Conservation (phyloP, 805 yeast genomes). For the Candida xyloterini region DNA sequence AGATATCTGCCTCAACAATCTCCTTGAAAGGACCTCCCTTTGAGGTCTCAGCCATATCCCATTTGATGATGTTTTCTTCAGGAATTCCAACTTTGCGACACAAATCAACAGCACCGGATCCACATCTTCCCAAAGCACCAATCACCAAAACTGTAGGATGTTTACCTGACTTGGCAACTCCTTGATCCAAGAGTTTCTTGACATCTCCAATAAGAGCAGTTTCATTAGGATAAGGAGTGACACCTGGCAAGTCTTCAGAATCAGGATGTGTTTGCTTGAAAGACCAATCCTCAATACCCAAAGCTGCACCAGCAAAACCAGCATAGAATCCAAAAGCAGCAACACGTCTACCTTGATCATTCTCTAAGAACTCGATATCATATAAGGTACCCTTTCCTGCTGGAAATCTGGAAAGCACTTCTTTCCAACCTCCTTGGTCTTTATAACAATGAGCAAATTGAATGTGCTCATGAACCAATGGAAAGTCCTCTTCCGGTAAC, state of each 20-base stretch:
- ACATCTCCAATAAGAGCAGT: slow-evolving; percentile 69
- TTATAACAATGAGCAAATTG: slow-evolving; percentile 99
- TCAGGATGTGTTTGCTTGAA: slow-evolving; percentile 76
- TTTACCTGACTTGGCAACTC: slow-evolving; percentile 56
- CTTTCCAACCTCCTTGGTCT: slow-evolving; percentile 96
- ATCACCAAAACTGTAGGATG: slow-evolving; percentile 82
- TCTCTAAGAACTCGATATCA: slow-evolving; percentile 91
- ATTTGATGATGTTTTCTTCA: slow-evolving; percentile 73
- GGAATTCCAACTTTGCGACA: slow-evolving; percentile 84
- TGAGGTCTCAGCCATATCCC: slow-evolving; percentile 98
- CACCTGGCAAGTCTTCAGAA: slow-evolving; percentile 69
- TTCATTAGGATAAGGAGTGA: slow-evolving; percentile 82
- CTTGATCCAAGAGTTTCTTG: slow-evolving; percentile 52
- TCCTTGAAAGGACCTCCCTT: slow-evolving; percentile 97
- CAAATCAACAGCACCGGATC: slow-evolving; percentile 91
- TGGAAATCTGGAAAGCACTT: slow-evolving; percentile 84
- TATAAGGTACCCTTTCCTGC: slow-evolving; percentile 87
- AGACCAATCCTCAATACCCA: slow-evolving; percentile 93
- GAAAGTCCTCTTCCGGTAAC: slow-evolving; percentile 90
- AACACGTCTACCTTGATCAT: slow-evolving; percentile 95
- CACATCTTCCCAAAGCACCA: slow-evolving; percentile 99
- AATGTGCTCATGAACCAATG: slow-evolving; percentile 91
- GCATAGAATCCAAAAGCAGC: slow-evolving; percentile 99
- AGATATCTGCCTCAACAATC: slow-evolving; percentile 83
- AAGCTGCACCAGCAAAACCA: slow-evolving; percentile 99